Percentiles rank a stretch among this genome's conserved stretches.
Conservation (phyloP, 108 stramenopile species). For the Seminavis robusta region DNA sequence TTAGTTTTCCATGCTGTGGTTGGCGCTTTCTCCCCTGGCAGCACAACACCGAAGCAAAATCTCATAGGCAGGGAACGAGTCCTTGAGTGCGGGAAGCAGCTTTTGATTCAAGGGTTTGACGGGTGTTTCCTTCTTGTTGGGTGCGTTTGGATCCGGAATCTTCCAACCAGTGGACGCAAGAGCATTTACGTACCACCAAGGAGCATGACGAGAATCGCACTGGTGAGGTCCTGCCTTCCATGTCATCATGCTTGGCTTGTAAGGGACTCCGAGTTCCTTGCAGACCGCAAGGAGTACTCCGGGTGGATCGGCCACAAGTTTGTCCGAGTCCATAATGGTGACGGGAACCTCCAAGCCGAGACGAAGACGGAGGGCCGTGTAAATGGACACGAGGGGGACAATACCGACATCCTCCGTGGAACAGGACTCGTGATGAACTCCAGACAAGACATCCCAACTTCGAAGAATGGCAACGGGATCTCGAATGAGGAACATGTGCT, state of each 20-base stretch:
- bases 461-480: constrained; percentile 40
- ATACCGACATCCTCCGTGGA: constrained; percentile 83
- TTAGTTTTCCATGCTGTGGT: no score
- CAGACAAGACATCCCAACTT: constrained; percentile 54
- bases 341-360: constrained; percentile 2
- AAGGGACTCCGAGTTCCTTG: constrained; percentile 54
- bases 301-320: constrained; percentile 63
- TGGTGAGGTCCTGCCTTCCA: constrained; percentile 63
- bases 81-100: constrained; percentile 54
- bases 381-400: constrained; percentile 60
- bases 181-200: constrained; percentile 78
- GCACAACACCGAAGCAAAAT: constrained; percentile 46
- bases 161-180: constrained; percentile 76
- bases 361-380: constrained; percentile 46
- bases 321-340: constrained; percentile 79
- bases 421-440: constrained; percentile 52
- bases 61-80: constrained; percentile 66
- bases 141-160: background rate
- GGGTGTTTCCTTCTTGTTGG: constrained; percentile 6
- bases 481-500: constrained; percentile 13
- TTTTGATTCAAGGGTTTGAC: constrained; percentile 57
- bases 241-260: constrained; percentile 57
- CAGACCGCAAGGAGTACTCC: constrained; percentile 46
- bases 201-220: constrained; percentile 84
- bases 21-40: no score